Evolutionary conservation across 257 asterid genomes (phyloP).

Genomic region (Striga asiatica): DNA sequence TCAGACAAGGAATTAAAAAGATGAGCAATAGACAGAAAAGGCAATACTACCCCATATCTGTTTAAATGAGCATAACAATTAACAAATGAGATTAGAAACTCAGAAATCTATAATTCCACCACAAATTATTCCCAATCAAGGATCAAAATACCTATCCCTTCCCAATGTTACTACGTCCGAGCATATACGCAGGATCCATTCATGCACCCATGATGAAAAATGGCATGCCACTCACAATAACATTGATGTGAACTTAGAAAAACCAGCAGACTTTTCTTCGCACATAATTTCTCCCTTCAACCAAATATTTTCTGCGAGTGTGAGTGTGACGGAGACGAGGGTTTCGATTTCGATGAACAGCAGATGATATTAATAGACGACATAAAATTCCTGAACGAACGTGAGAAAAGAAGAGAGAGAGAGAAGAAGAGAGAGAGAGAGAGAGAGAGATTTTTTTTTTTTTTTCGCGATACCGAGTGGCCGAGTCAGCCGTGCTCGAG

Average conservation of each 20-base stretch:
- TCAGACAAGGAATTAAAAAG: not conserved
- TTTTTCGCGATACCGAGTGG: too few species aligned
- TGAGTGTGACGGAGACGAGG: slow-evolving; percentile 36
- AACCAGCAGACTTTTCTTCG: slow-evolving; percentile 16
- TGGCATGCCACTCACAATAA: slow-evolving; percentile 5
- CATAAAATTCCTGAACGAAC: too few species aligned
- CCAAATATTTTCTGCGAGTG: slow-evolving; percentile 7
- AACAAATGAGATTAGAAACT: not conserved
- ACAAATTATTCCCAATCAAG: too few species aligned
- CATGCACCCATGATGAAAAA: slow-evolving; percentile 14
- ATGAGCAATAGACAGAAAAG: not conserved
- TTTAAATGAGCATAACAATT: not conserved
- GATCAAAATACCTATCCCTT: not conserved
- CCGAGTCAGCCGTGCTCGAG: too few species aligned
- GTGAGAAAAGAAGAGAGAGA: too few species aligned
- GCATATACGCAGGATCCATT: slow-evolving; percentile 30
- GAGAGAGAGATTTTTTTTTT: too few species aligned
- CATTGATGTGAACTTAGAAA: slow-evolving; percentile 5
- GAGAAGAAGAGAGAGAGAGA: not conserved
- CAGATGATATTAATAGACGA: slow-evolving; percentile 20
- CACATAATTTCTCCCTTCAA: slow-evolving; percentile 9
- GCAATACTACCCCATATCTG: not conserved
- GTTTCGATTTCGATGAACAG: slow-evolving; percentile 37
- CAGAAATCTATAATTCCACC: too few species aligned
- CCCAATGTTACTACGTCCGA: slow-evolving; percentile 10